A percentile compares a stretch with the other conserved stretches of the same genome.
These are phyloP conservation scores for Sporothrix pallida DNA, from an alignment of 2,329 filamentous ascomycete species.

Conservation along the genomic window DNA sequence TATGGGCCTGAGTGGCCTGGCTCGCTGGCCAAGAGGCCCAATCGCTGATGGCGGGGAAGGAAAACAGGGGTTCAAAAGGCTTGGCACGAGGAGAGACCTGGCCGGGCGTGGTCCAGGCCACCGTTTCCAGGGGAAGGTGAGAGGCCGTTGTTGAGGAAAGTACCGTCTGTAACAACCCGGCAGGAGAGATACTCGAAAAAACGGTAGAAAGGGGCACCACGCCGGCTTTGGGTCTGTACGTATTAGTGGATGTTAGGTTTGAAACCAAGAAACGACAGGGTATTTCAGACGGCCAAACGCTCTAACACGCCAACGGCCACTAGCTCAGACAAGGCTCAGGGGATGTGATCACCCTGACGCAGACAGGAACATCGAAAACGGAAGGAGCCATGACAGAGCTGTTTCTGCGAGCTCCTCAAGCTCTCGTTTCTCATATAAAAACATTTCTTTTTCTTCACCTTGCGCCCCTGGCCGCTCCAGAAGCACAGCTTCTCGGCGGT, in stretches of 20 bases:
- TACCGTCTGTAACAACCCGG: too few species aligned
- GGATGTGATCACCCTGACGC: not conserved
- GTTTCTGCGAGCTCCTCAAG: slow-evolving; percentile 19
- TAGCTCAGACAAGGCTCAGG: slow-evolving; percentile 6
- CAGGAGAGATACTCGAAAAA: too few species aligned
- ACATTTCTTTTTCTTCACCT: not conserved
- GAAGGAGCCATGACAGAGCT: not conserved
- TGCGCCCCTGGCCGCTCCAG: not conserved
- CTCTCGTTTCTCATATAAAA: not conserved
- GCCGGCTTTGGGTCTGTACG: too few species aligned
- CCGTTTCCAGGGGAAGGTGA: not conserved
- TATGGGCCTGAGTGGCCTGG: not conserved
- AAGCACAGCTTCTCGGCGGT: slow-evolving; percentile 27
- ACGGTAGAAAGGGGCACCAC: too few species aligned
- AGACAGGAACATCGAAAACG: not conserved
- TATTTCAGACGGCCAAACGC: not conserved
- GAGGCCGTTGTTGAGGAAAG: not conserved
- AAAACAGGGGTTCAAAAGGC: slow-evolving; percentile 25
- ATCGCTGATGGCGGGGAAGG: slow-evolving; percentile 10
- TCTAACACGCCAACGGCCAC: not conserved
- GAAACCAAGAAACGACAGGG: too few species aligned
- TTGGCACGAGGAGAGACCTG: slow-evolving; percentile 15
- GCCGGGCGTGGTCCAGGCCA: not conserved
- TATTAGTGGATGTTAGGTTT: too few species aligned
- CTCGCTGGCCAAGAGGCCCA: not conserved